Percentiles rank a stretch among this genome's conserved stretches.
Conservation (phyloP, 345 rosid species). For the Sisymbrium irio region DNA sequence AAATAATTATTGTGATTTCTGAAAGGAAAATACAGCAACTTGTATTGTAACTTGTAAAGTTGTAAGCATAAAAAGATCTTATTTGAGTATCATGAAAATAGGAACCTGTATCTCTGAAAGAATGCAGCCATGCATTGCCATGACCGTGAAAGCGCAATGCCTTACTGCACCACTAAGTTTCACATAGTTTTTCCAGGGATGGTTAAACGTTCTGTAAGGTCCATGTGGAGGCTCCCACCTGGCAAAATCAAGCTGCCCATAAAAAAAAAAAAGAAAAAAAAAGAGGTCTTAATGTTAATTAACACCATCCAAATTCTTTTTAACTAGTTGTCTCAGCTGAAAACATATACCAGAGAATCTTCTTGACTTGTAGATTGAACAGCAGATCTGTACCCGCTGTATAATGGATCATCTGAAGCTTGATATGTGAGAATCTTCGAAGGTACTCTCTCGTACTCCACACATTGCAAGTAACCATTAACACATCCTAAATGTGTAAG, state of each 20-base stretch:
- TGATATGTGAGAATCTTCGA: slow-evolving; percentile 80
- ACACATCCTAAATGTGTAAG: slow-evolving; percentile 55
- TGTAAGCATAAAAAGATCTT: neutral
- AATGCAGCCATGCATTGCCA: slow-evolving; percentile 91
- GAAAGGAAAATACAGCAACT: neutral
- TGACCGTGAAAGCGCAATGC: slow-evolving; percentile 88
- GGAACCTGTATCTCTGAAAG: slow-evolving; percentile 85
- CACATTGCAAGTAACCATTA: slow-evolving; percentile 63
- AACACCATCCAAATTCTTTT: neutral
- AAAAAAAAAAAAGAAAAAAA: too few species aligned
- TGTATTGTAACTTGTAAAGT: too few species aligned
- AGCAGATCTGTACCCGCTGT: slow-evolving; percentile 72
- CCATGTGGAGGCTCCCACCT: slow-evolving; percentile 95
- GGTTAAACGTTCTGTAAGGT: slow-evolving; percentile 56
- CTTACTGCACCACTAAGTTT: slow-evolving; percentile 77
- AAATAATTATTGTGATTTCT: neutral
- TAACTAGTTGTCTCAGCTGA: neutral
- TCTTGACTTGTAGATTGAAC: slow-evolving; percentile 79
- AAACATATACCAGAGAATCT: slow-evolving; percentile 64
- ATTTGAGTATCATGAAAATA: neutral
- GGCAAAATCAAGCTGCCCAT: slow-evolving; percentile 73
- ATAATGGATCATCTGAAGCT: slow-evolving; percentile 75
- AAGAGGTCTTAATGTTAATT: neutral
- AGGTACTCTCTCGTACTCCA: slow-evolving; percentile 72
- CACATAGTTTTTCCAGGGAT: slow-evolving; percentile 76